Conservation (phyloP, 2,329 filamentous ascomycete genomes). For the Ascochyta pisi region DNA sequence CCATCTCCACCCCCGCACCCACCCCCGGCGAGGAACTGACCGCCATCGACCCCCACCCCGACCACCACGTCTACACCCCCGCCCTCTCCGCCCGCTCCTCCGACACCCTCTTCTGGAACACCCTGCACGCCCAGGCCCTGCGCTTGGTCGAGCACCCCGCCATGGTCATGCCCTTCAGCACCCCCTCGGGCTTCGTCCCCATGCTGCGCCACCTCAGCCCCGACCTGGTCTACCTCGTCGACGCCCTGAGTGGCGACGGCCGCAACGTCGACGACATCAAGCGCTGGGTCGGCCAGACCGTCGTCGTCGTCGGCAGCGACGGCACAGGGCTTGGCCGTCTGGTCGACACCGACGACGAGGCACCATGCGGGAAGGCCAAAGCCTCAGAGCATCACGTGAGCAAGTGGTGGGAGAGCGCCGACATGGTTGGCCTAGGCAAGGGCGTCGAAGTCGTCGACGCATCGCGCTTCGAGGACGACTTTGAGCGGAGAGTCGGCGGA, state of each 20-base stretch:
- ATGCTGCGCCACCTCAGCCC: constrained; percentile 86
- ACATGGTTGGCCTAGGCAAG: constrained; percentile 84
- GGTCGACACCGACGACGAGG: constrained; percentile 67
- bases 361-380: constrained; percentile 31
- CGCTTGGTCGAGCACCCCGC: constrained; percentile 81
- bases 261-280: constrained; percentile 71
- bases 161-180: constrained; percentile 89
- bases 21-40: constrained; percentile 68
- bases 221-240: constrained; percentile 86
- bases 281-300: constrained; percentile 67
- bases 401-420: constrained; percentile 80
- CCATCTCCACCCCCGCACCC: constrained; percentile 74
- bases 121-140: constrained; percentile 80
- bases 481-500: constrained; percentile 78
- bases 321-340: constrained; percentile 57
- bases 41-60: constrained; percentile 54
- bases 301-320: constrained; percentile 64
- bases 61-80: constrained; percentile 46
- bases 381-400: constrained; percentile 45
- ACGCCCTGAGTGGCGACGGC: constrained; percentile 79
- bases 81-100: constrained; percentile 44
- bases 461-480: constrained; percentile 83
- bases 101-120: constrained; percentile 70
- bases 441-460: constrained; percentile 89
- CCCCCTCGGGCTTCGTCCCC: constrained; percentile 80